Conservation (phyloP, 2,329 filamentous ascomycete species). For the Scedosporium apiospermum region DNA sequence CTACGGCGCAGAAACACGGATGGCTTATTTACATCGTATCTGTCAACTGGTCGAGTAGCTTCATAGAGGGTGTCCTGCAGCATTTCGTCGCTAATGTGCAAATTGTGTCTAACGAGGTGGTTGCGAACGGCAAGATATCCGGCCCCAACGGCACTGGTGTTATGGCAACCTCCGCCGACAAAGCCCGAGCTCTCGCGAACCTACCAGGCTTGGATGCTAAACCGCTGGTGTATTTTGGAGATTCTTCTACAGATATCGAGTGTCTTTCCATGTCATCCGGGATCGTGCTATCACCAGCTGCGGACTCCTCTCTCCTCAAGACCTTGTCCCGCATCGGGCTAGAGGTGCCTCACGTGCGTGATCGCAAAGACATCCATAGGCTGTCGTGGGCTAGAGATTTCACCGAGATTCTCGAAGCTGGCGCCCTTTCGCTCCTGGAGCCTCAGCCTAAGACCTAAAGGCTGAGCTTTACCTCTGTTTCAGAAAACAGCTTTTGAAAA, state of each 20-base stretch:
- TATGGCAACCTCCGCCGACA: constrained; percentile 34
- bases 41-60: constrained; percentile 41
- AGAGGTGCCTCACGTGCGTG: constrained; percentile 25
- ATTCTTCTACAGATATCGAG: constrained; percentile 47
- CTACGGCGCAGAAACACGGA: constrained; percentile 15
- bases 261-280: constrained; percentile 37
- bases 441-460: background rate
- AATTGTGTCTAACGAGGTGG: constrained; percentile 35
- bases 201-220: constrained; percentile 9
- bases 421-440: background rate
- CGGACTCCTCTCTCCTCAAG: constrained; percentile 18
- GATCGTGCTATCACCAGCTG: constrained; percentile 28
- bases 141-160: constrained; percentile 23
- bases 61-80: constrained; percentile 34
- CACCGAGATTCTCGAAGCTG: constrained; percentile 22
- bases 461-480: background rate
- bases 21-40: constrained; percentile 36
- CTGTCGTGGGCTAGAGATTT: constrained; percentile 35
- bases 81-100: constrained; percentile 12
- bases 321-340: constrained; percentile 27
- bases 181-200: constrained; percentile 29
- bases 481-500: background rate
- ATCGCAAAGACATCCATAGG: constrained; percentile 8
- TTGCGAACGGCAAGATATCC: constrained; percentile 26
- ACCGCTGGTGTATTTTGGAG: constrained; percentile 43